Percentiles rank a stretch among this genome's conserved stretches.
phyloP scores from a whole-genome alignment of 768 basidiomycete genomes.

The Russula foetens region DNA sequence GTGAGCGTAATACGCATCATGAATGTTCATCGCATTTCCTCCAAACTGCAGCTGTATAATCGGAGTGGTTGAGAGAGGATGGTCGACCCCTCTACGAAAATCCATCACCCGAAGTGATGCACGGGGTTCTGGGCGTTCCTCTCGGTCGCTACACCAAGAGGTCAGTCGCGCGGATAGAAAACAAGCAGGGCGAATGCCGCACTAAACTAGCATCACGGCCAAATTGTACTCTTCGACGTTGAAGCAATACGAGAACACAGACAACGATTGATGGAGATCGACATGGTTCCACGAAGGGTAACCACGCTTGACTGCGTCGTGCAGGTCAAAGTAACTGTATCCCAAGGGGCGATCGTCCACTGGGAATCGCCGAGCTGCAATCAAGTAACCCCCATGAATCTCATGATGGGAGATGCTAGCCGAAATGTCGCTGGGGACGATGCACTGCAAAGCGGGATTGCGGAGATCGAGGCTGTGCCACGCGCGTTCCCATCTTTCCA shows the following conservation, averaged over 20 bases:
- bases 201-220: slow-evolving; percentile 13
- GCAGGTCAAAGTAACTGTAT: slow-evolving; percentile 7
- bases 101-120: slow-evolving; percentile 4
- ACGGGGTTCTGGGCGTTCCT: slow-evolving; percentile 5
- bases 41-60: slow-evolving; percentile 2
- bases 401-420: slow-evolving; percentile 5
- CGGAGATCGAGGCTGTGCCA: slow-evolving; percentile 12
- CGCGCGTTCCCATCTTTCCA: slow-evolving; percentile 10
- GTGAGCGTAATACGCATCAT: slow-evolving; percentile 7
- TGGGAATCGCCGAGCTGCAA: slow-evolving; percentile 4
- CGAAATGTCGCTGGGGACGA: slow-evolving; percentile 5
- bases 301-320: slow-evolving; percentile 2
- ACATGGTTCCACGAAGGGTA: slow-evolving; percentile 1
- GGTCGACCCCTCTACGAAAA: slow-evolving; percentile 2
- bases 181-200: neutral
- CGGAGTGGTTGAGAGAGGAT: slow-evolving; percentile 6
- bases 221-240: slow-evolving; percentile 9
- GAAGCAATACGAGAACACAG: slow-evolving; percentile 8
- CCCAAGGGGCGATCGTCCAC: slow-evolving; percentile 14
- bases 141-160: neutral
- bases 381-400: slow-evolving; percentile 12
- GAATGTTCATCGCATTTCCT: neutral
- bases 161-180: neutral
- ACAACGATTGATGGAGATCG: slow-evolving; percentile 10
- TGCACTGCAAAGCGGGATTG: slow-evolving; percentile 4